phyloP scores from a whole-genome alignment of 1,139 yeast genomes.

The Neolecta irregularis region DNA sequence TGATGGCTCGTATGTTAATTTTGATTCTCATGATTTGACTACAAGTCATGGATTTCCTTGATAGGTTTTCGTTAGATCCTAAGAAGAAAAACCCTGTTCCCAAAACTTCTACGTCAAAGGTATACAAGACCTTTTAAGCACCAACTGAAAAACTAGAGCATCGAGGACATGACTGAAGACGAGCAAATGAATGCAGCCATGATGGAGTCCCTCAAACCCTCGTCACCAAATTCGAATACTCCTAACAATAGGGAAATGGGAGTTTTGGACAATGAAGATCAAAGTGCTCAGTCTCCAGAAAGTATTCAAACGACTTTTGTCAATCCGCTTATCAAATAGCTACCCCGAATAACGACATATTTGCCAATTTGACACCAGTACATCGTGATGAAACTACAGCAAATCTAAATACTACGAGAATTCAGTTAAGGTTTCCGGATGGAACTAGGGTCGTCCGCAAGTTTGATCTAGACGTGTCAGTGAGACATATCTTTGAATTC shows the following conservation, averaged over 20 bases:
- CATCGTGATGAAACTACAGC: conserved; percentile 47
- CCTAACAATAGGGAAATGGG: conserved; percentile 13
- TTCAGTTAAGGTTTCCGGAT: conserved; percentile 76
- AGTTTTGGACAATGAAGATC: conserved; percentile 5
- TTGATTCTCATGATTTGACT: conserved; percentile 12
- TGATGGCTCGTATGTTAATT: conserved; percentile 40
- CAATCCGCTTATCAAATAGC: conserved; percentile 14
- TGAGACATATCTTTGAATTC: conserved; percentile 44
- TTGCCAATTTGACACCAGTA: conserved; percentile 26
- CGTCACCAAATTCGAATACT: conserved; percentile 22
- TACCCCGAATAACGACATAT: conserved; percentile 27
- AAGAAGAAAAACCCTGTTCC: conserved; percentile 49
- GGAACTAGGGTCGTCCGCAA: conserved; percentile 73
- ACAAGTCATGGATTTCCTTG: conserved; percentile 31
- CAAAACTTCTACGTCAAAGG: conserved; percentile 13
- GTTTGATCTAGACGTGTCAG: conserved; percentile 42
- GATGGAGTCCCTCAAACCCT: conserved; percentile 41
- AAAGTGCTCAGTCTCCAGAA: conserved; percentile 9
- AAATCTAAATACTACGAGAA: conserved; percentile 50
- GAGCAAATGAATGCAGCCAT: conserved; percentile 72
- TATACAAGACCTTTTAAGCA: conserved; percentile 13
- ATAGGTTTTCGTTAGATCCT: conserved; percentile 50
- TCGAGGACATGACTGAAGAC: conserved; percentile 48
- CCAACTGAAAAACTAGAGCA: conserved; percentile 4
- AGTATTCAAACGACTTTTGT: conserved; percentile 17